A percentile compares a stretch with the other conserved stretches of the same genome.
Conservation (phyloP, 371 early-diverging fungal genomes). For the Mucor indicus region DNA sequence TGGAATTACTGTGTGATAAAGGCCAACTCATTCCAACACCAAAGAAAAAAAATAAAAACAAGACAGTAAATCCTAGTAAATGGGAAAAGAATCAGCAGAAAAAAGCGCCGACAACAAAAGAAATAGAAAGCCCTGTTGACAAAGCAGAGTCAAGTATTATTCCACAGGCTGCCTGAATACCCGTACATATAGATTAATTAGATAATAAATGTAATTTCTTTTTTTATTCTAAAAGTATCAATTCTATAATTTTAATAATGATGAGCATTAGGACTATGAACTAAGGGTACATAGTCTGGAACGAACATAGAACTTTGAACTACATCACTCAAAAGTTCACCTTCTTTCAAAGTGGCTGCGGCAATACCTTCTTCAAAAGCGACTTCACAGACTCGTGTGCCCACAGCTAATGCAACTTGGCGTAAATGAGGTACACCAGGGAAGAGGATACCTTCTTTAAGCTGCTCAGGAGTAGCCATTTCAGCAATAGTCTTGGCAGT, state of each 20-base stretch:
- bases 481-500: constrained; percentile 59
- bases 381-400: constrained; percentile 59
- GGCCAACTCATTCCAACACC: constrained; percentile 8
- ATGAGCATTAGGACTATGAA: constrained; percentile 25
- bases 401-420: constrained; percentile 53
- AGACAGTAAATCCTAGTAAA: neutral
- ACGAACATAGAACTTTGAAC: constrained; percentile 52
- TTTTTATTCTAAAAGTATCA: too few relatives aligned
- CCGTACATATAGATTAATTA: too few relatives aligned
- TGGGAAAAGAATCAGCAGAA: constrained; percentile 1
- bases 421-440: constrained; percentile 55
- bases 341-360: constrained; percentile 40
- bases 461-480: constrained; percentile 54
- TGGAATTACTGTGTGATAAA: constrained; percentile 14
- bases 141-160: too few relatives aligned
- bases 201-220: too few relatives aligned
- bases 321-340: constrained; percentile 45
- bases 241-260: too few relatives aligned
- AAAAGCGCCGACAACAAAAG: too few relatives aligned
- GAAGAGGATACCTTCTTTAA: constrained; percentile 59
- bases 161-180: too few relatives aligned
- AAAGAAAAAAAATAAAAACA: constrained; percentile 5
- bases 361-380: constrained; percentile 57
- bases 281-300: constrained; percentile 61
- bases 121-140: too few relatives aligned